Conservation (phyloP, 2,329 filamentous ascomycete genomes). For the Ophiostoma angusticollis region DNA sequence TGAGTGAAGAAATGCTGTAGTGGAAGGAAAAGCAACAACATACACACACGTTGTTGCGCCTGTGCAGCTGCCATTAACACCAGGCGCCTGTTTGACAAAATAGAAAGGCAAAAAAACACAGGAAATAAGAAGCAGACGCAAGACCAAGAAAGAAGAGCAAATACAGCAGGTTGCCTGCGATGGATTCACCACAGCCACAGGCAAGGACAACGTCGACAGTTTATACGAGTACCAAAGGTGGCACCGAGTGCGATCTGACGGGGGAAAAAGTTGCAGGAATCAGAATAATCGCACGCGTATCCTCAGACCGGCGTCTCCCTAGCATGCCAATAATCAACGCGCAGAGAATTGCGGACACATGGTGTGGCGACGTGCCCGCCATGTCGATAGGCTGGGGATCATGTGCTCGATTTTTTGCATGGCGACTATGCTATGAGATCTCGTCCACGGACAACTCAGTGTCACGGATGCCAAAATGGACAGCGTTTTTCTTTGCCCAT, state of each 20-base stretch:
- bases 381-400: too few species aligned
- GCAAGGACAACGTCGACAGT: too few species aligned
- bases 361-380: too few species aligned
- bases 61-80: slow-evolving; percentile 5
- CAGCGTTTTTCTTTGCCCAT: slow-evolving; percentile 78
- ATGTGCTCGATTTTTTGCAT: too few species aligned
- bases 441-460: slow-evolving; percentile 38
- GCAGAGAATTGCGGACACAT: too few species aligned
- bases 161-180: neutral
- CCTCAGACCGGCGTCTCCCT: too few species aligned
- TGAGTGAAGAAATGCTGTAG: neutral
- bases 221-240: too few species aligned
- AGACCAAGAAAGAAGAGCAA: neutral
- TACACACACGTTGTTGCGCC: neutral
- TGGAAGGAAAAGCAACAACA: neutral
- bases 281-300: too few species aligned
- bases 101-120: slow-evolving; percentile 6
- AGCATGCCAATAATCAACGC: too few species aligned
- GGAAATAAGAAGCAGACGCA: neutral
- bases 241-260: too few species aligned
- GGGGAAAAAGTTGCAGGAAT: too few species aligned
- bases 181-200: too few species aligned
- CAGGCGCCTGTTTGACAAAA: slow-evolving; percentile 9
- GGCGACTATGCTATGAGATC: slow-evolving; percentile 24
- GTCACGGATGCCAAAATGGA: slow-evolving; percentile 41